These are phyloP conservation scores for Sporodiniella umbellata DNA, from an alignment of 371 early-diverging fungal species.

Conservation along the genomic window DNA sequence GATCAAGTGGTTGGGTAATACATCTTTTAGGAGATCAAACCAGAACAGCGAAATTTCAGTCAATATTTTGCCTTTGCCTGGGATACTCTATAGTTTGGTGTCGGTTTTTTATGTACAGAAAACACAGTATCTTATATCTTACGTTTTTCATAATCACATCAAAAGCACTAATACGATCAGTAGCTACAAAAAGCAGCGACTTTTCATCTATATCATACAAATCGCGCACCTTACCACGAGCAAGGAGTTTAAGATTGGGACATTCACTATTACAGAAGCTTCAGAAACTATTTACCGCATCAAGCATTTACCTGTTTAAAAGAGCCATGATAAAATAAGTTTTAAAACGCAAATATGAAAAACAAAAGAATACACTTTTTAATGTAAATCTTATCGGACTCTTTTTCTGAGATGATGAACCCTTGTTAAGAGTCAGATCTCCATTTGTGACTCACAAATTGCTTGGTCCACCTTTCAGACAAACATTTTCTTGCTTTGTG, in stretches of 20 bases:
- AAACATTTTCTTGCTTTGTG: neutral
- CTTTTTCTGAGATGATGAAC: neutral
- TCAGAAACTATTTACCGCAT: neutral
- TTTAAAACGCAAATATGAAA: constrained; percentile 3
- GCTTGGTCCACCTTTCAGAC: neutral
- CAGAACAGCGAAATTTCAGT: constrained; percentile 93
- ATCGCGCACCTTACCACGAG: constrained; percentile 96
- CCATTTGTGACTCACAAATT: neutral
- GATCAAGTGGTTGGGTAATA: constrained; percentile 91
- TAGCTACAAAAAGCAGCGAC: constrained; percentile 92
- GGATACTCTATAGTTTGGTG: constrained; percentile 71
- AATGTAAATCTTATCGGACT: constrained; percentile 1
- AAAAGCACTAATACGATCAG: constrained; percentile 95
- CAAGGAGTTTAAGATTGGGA: constrained; percentile 91
- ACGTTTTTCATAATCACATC: constrained; percentile 98
- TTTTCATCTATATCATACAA: constrained; percentile 89
- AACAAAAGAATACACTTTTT: neutral
- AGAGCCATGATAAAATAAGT: constrained; percentile 12
- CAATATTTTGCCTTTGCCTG: constrained; percentile 94
- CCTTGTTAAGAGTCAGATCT: constrained; percentile 5
- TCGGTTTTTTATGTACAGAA: too few relatives aligned
- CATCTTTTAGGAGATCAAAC: constrained; percentile 85
- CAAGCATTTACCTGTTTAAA: constrained; percentile 14
- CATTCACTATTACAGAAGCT: constrained; percentile 53
- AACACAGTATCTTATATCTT: too few relatives aligned